phyloP scores from a whole-genome alignment of 2,329 filamentous ascomycete species.

The Aspergillus spinulosporus region DNA sequence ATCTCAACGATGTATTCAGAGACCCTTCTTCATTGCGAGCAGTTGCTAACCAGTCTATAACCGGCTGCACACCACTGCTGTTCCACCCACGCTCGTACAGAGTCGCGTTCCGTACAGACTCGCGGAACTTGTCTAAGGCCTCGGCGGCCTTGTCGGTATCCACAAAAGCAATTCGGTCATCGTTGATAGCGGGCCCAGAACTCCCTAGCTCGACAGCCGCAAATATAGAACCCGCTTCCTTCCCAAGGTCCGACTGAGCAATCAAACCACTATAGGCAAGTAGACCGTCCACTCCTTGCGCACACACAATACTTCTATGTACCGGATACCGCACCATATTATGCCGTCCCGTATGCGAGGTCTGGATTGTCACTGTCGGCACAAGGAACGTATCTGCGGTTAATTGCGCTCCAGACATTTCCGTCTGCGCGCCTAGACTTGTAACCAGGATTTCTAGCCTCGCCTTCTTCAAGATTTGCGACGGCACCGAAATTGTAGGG shows the following conservation, averaged over 20 bases:
- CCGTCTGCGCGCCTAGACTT: slow-evolving; percentile 51
- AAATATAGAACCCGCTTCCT: slow-evolving; percentile 34
- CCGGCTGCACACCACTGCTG: slow-evolving; percentile 64
- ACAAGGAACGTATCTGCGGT: slow-evolving; percentile 68
- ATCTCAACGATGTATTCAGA: slow-evolving; percentile 66
- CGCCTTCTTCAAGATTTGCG: slow-evolving; percentile 55
- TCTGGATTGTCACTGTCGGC: slow-evolving; percentile 69
- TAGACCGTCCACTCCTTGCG: slow-evolving; percentile 69
- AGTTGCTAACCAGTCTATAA: slow-evolving; percentile 64
- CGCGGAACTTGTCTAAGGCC: slow-evolving; percentile 67
- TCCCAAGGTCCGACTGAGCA: slow-evolving; percentile 32
- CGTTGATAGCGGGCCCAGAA: slow-evolving; percentile 36
- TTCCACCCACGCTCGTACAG: slow-evolving; percentile 75
- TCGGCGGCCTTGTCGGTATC: slow-evolving; percentile 64
- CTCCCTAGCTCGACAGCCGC: slow-evolving; percentile 49
- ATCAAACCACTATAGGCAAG: slow-evolving; percentile 38
- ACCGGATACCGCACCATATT: slow-evolving; percentile 76
- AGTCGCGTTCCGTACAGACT: slow-evolving; percentile 67
- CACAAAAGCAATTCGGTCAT: slow-evolving; percentile 51
- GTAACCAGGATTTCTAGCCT: slow-evolving; percentile 63
- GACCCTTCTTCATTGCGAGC: slow-evolving; percentile 39
- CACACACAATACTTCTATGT: slow-evolving; percentile 75
- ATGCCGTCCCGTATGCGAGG: slow-evolving; percentile 62
- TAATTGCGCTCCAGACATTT: slow-evolving; percentile 52
- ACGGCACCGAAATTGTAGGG: slow-evolving; percentile 57